Evolutionary conservation across 768 basidiomycete species (phyloP), one percentile per base, ranked within the genome.

Genomic region (Lanmaoa rubissima): DNA sequence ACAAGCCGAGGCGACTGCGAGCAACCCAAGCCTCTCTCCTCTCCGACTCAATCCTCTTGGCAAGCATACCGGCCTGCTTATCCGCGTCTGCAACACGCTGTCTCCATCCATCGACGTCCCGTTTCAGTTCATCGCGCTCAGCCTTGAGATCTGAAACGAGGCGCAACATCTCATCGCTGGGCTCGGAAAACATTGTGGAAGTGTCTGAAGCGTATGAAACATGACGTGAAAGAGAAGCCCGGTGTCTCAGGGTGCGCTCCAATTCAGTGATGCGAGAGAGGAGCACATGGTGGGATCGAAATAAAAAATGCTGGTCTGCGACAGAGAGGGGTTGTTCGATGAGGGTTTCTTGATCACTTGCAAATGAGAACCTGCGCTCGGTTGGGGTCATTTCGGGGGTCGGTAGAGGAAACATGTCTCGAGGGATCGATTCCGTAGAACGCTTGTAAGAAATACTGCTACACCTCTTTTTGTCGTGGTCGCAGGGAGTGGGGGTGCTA

Each of bases 41-140:
- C 73, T 94, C 92, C n/a, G 75, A 77, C 44, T 93, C 90, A 14
- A 92, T 79, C 12, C 88, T 78, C 57, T 82, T 82, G 26, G 83
- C 79, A 48, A 96, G 81, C 38, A 85, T 74, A 41, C 78, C 75
- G 24, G 85, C 73, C 61, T 87, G 86, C 53, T 82, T 85, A 63
- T 96, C 91, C 63, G 92, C 78, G 65, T 90, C 87, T 14, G 77
- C 77, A 46, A 94, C 89, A 24, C 94, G 80, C 35, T 73, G 79
- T 58, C 90, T 80, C 92, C 94, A 96, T 0, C 88, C 90, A 61
- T 93, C 88, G 0, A 94, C 86, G 70, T 98, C 94, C 50, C 85
- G 83, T 69, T 87, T 88, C 49, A 98, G 77, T 56, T 93, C 88
- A 65, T 98, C 95, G 32, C 95, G 79, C 72, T 98, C 94, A 13